These are phyloP conservation scores for Eruca vesicaria DNA, from an alignment of 441 rosid genomes.

Conservation along the genomic window DNA sequence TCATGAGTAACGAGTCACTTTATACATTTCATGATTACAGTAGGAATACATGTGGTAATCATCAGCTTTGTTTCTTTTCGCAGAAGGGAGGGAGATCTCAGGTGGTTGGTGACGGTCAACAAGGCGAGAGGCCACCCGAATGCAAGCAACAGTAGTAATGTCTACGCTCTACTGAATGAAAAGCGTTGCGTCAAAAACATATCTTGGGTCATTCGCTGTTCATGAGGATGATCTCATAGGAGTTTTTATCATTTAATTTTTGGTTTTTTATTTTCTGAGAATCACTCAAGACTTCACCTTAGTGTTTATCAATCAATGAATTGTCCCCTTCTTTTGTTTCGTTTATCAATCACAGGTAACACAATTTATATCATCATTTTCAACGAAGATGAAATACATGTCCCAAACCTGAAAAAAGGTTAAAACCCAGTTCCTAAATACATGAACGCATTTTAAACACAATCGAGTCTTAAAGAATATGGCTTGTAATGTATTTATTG, in stretches of 20 bases:
- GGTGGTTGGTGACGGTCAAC: constrained; percentile 40
- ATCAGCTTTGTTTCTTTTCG: neutral
- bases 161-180: neutral
- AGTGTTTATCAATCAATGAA: neutral
- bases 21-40: neutral
- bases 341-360: neutral
- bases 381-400: neutral
- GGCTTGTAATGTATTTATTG: neutral
- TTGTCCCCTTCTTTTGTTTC: neutral
- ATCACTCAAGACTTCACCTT: neutral
- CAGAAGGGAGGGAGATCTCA: constrained; percentile 55
- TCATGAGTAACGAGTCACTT: neutral
- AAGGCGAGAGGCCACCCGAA: constrained; percentile 81
- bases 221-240: neutral
- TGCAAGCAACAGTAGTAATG: constrained; percentile 87
- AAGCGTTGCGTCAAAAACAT: neutral
- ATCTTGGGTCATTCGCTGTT: neutral
- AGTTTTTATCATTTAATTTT: neutral
- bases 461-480: neutral
- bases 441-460: neutral
- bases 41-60: neutral
- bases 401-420: neutral
- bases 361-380: neutral
- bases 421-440: no score
- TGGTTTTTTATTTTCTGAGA: neutral